Evolutionary conservation across 225 moss, liverwort and hornwort species (phyloP).

Genomic region (Sphagnum tenellum): DNA sequence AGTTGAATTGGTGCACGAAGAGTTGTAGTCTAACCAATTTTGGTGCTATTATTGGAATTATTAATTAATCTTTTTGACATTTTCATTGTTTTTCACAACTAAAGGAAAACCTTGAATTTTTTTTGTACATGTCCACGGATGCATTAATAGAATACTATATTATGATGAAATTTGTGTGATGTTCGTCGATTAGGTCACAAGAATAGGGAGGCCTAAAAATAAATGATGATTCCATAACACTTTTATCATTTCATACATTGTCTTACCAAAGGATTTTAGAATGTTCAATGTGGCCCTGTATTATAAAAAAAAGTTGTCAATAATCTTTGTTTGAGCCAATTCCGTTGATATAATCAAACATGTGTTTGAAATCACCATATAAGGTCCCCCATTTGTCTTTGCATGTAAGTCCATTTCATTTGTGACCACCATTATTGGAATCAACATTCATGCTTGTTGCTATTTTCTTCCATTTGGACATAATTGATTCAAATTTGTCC

Average conservation of each 20-base stretch:
- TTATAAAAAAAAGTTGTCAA: neutral
- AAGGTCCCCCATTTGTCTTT: neutral
- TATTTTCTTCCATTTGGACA: neutral
- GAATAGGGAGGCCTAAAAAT: neutral
- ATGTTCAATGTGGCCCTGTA: neutral
- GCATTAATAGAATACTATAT: no score
- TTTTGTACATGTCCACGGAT: no score
- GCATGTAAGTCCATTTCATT: neutral
- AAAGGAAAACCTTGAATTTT: no score
- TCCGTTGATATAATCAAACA: neutral
- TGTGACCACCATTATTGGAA: neutral
- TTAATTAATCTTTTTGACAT: no score
- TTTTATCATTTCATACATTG: neutral
- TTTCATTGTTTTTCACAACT: no score
- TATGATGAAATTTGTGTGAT: no score
- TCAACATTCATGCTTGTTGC: neutral
- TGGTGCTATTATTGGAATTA: no score
- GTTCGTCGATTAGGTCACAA: neutral
- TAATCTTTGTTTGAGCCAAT: neutral
- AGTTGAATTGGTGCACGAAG: no score
- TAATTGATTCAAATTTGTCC: no score
- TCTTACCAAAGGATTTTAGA: neutral
- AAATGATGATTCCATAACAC: neutral
- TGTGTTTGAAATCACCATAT: neutral
- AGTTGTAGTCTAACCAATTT: no score